Evolutionary conservation across 2,329 filamentous ascomycete species (phyloP).

Genomic region (Exophiala calicioides): DNA sequence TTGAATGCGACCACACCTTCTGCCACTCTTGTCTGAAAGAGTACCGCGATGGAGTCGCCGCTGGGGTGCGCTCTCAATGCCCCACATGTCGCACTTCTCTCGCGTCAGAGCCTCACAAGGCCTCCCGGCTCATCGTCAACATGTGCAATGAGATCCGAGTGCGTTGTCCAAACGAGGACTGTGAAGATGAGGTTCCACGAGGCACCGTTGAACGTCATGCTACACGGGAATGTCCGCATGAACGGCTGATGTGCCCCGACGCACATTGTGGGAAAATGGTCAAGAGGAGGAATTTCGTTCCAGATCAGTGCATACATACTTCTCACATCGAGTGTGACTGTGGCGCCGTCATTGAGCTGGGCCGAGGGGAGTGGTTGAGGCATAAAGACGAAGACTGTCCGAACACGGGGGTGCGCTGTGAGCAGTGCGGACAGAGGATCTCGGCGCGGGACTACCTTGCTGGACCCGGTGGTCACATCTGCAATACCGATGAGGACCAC

Average conservation of each 20-base stretch:
- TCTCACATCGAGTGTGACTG: constrained; percentile 32
- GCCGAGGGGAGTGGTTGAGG: constrained; percentile 29
- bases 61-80: constrained; percentile 43
- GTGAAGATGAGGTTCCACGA: constrained; percentile 54
- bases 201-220: constrained; percentile 61
- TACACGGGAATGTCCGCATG: constrained; percentile 61
- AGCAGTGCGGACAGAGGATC: constrained; percentile 23
- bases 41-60: constrained; percentile 27
- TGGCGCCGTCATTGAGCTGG: constrained; percentile 30
- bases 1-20: constrained; percentile 65
- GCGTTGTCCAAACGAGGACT: constrained; percentile 61
- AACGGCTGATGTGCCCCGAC: constrained; percentile 54
- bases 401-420: constrained; percentile 23
- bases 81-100: constrained; percentile 58
- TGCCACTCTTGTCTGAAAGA: constrained; percentile 60
- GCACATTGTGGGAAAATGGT: constrained; percentile 53
- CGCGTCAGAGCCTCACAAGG: constrained; percentile 41
- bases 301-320: constrained; percentile 29
- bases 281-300: constrained; percentile 54
- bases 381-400: constrained; percentile 32
- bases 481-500: constrained; percentile 33
- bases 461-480: constrained; percentile 21
- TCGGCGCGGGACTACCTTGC: constrained; percentile 24
- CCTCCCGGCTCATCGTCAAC: constrained; percentile 59
- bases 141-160: constrained; percentile 64